These are phyloP conservation scores for Drechslerella dactyloides DNA, from an alignment of 2,329 filamentous ascomycete genomes.

Conservation along the genomic window DNA sequence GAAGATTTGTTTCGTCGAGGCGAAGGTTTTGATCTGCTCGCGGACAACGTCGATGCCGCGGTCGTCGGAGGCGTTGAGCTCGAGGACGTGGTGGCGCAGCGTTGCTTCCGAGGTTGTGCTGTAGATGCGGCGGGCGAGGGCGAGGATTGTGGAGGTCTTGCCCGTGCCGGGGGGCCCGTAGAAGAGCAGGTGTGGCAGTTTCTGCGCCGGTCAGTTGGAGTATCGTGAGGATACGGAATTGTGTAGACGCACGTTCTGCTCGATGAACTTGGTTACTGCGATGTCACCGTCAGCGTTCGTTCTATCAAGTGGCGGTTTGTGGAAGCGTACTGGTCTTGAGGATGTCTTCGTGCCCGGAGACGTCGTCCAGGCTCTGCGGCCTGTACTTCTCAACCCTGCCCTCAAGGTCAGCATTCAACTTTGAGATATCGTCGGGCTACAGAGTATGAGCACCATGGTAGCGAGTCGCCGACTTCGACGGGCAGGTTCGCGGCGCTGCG, in stretches of 20 bases:
- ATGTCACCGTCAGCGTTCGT: background rate
- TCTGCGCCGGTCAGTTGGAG: conserved; percentile 59
- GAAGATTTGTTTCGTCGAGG: conserved; percentile 97
- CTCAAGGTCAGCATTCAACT: conserved; percentile 34
- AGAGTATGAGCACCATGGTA: conserved; percentile 78
- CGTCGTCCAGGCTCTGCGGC: conserved; percentile 84
- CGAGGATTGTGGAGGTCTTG: conserved; percentile 95
- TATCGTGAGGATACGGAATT: background rate
- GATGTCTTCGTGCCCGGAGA: conserved; percentile 96
- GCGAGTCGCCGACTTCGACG: conserved; percentile 87
- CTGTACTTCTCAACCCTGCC: conserved; percentile 94
- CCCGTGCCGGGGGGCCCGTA: conserved; percentile 96
- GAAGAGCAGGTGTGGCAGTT: conserved; percentile 90
- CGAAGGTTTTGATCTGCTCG: conserved; percentile 99
- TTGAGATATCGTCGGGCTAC: conserved; percentile 43
- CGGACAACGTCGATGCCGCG: conserved; percentile 96
- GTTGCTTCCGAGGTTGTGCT: conserved; percentile 71
- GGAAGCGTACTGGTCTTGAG: conserved; percentile 72
- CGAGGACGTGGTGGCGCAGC: conserved; percentile 97
- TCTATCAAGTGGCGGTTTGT: background rate
- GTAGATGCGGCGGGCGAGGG: conserved; percentile 90
- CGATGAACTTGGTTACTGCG: conserved; percentile 86
- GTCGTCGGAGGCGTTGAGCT: conserved; percentile 96
- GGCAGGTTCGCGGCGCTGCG: conserved; percentile 90
- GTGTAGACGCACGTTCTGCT: conserved; percentile 71